Evolutionary conservation across 2,329 filamentous ascomycete genomes (phyloP), one percentile per base, ranked within the genome.

Genomic region (Aureobasidium sp.): DNA sequence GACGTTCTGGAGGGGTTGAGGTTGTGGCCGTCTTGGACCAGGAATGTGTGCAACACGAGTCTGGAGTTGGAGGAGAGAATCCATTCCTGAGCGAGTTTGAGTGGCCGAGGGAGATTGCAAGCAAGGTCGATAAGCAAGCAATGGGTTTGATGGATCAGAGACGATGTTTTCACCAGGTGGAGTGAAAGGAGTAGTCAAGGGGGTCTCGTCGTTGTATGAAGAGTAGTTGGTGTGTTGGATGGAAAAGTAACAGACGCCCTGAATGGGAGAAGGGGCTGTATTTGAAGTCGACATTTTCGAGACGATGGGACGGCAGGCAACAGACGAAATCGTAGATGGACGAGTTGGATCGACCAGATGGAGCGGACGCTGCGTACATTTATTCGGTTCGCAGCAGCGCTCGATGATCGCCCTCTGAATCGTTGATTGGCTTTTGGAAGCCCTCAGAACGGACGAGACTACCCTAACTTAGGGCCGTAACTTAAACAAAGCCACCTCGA

Each of bases 1-100:
- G 5, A 73, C 68, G 57, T 73, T 69, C 50, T 72, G 71, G 16
- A 72, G 62, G 7, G 71, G 72, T 36, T 65, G 63, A 44, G 70
- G 69, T 37, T 65, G 65, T 34, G 72, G 72, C 63, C 72, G 64
- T 44, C 53, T 53, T 10, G 65, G 16, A n/a, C 61, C n/a, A 52
- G 63, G 57, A 16, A 61, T 62, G 62, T 71, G 68, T 8, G 71
- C 68, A n/a, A 69, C 69, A n/a, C 67, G 63, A 8, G 71, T 72
- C 61, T 73, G 71, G 36, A 69, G 65, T 54, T 69, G 70, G 58
- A 74, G 68, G 29, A 73, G 52, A 39, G 64, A 68, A 16, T 65
- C 57, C 68, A 68, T 68, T 39, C 55, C 65, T 39, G 30, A 48
- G 49, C 21, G 55, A 49, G 25, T 34, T 30, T 47, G 13, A 21